These are phyloP conservation scores for Argentina anserina DNA, from an alignment of 306 rosid genomes.

Conservation along the genomic window DNA sequence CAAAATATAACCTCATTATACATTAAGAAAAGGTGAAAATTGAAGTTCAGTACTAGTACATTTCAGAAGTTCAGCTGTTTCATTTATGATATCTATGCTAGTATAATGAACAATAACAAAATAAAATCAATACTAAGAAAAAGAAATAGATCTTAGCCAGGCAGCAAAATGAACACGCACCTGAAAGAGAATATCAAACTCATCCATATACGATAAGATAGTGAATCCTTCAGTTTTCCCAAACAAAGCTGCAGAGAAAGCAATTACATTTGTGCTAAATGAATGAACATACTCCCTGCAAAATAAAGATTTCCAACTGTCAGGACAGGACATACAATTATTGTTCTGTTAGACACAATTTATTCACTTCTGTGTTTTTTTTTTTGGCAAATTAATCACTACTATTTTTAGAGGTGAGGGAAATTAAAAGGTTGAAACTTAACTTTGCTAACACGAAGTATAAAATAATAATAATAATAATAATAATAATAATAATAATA, in stretches of 20 bases:
- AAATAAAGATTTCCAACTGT: slow-evolving; percentile 29
- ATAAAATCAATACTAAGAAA: background rate
- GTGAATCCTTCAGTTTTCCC: slow-evolving; percentile 59
- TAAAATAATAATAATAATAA: background rate
- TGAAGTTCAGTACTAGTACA: background rate
- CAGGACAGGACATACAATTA: slow-evolving; percentile 24
- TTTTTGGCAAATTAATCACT: slow-evolving; percentile 6
- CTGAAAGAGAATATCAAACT: slow-evolving; percentile 61
- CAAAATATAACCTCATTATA: background rate
- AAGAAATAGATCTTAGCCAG: slow-evolving; percentile 21
- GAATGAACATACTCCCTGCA: slow-evolving; percentile 73
- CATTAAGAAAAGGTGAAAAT: background rate
- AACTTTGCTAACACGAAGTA: background rate
- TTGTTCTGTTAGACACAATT: slow-evolving; percentile 14
- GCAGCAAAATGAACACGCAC: slow-evolving; percentile 33
- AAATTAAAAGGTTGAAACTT: background rate
- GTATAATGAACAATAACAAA: background rate
- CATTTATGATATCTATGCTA: background rate
- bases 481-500: background rate
- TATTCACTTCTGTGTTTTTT: slow-evolving; percentile 9
- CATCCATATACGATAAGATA: slow-evolving; percentile 63
- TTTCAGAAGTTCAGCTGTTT: background rate
- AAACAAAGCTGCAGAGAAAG: slow-evolving; percentile 55
- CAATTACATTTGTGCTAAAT: slow-evolving; percentile 46
- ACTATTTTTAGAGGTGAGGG: background rate